phyloP scores from a whole-genome alignment of 164 flowering plant species.

The Stephania japonica region DNA sequence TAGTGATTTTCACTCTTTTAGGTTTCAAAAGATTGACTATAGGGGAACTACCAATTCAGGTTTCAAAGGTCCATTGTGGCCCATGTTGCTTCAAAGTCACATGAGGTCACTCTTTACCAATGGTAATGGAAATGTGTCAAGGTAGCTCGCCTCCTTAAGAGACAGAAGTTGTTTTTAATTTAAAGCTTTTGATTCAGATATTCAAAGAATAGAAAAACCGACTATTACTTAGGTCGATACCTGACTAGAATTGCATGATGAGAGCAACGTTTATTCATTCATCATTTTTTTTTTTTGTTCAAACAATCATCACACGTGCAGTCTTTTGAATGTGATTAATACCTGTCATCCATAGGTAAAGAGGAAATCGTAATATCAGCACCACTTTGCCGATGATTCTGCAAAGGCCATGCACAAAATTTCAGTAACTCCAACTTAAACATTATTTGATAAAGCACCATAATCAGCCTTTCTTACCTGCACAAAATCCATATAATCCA shows the following conservation, averaged over 20 bases:
- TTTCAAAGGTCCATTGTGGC: neutral
- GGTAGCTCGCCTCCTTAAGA: too few species aligned
- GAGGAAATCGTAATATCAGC: constrained; percentile 87
- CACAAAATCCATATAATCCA: constrained; percentile 94
- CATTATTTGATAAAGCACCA: neutral
- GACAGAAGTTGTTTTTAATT: too few species aligned
- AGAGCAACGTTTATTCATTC: too few species aligned
- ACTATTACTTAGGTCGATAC: too few species aligned
- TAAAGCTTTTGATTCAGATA: too few species aligned
- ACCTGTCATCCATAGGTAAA: constrained; percentile 91
- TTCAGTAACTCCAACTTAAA: neutral
- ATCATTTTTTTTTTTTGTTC: too few species aligned
- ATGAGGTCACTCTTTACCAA: neutral
- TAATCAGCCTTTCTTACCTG: constrained; percentile 39
- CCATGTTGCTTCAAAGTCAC: neutral
- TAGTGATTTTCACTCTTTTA: too few species aligned
- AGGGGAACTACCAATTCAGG: neutral
- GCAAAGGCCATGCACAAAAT: constrained; percentile 11
- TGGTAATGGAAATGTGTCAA: too few species aligned
- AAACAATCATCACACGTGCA: neutral
- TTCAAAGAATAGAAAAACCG: too few species aligned
- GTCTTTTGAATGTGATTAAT: constrained; percentile 4
- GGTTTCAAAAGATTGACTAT: neutral
- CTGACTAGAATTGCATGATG: too few species aligned
- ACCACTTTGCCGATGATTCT: constrained; percentile 83